phyloP scores from a whole-genome alignment of 2,329 filamentous ascomycete genomes.

The Metarhizium humberi region DNA sequence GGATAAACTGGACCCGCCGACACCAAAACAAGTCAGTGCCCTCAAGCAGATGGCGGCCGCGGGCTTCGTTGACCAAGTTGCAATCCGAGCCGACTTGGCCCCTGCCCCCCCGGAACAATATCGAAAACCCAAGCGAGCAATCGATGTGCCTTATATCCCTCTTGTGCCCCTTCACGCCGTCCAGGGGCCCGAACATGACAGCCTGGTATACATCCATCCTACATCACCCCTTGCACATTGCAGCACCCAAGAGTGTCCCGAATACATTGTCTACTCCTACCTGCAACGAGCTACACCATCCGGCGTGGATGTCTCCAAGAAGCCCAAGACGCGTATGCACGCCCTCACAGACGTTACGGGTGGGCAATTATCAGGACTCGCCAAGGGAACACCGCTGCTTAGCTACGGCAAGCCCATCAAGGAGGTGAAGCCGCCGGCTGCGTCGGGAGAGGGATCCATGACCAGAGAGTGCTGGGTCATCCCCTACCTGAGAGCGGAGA shows the following conservation, averaged over 20 bases:
- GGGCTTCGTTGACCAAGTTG: conserved; percentile 90
- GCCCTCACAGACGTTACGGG: conserved; percentile 72
- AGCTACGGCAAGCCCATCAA: conserved; percentile 87
- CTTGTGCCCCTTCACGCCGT: conserved; percentile 57
- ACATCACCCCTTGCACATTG: conserved; percentile 68
- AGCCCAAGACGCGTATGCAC: conserved; percentile 75
- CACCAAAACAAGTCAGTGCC: conserved; percentile 61
- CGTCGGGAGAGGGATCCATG: conserved; percentile 24
- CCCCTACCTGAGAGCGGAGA: conserved; percentile 64
- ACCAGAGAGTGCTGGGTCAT: conserved; percentile 75
- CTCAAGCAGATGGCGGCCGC: conserved; percentile 87
- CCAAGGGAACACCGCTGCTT: conserved; percentile 76
- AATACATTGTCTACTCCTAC: conserved; percentile 80
- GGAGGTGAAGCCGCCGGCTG: conserved; percentile 49
- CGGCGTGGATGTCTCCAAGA: conserved; percentile 42
- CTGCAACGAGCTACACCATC: conserved; percentile 59
- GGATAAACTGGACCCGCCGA: conserved; percentile 49
- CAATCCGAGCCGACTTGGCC: conserved; percentile 81
- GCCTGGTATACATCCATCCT: conserved; percentile 80
- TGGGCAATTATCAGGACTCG: conserved; percentile 66
- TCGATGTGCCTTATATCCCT: conserved; percentile 85
- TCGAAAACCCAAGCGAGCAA: conserved; percentile 71
- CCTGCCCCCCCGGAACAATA: conserved; percentile 58
- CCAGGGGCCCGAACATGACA: conserved; percentile 38
- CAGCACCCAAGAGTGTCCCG: conserved; percentile 64